These are phyloP conservation scores for Trichophyton benhamiae DNA, from an alignment of 2,329 filamentous ascomycete genomes.

Conservation along the genomic window DNA sequence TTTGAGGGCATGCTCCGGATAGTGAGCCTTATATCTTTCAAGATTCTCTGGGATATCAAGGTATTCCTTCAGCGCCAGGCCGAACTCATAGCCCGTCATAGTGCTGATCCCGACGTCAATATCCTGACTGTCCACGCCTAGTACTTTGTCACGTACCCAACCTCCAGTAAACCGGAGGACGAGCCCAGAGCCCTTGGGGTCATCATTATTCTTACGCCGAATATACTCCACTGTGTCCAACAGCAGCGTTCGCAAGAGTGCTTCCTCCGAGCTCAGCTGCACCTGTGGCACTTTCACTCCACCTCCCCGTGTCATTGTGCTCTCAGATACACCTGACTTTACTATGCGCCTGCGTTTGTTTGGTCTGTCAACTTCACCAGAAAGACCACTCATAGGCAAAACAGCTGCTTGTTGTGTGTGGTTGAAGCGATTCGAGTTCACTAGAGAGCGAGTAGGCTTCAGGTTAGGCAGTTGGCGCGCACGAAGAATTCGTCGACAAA, in stretches of 20 bases:
- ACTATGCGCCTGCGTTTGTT: constrained; percentile 26
- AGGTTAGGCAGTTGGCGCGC: not conserved
- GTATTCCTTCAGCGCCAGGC: constrained; percentile 32
- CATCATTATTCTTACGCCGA: constrained; percentile 30
- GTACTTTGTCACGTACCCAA: constrained; percentile 40
- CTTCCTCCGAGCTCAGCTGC: constrained; percentile 56
- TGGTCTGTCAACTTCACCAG: constrained; percentile 15
- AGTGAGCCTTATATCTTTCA: constrained; percentile 35
- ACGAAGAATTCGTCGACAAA: not conserved
- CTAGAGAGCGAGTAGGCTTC: not conserved
- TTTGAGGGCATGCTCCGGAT: constrained; percentile 31
- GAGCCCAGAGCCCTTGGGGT: constrained; percentile 20
- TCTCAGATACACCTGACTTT: constrained; percentile 8
- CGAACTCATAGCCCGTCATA: constrained; percentile 40
- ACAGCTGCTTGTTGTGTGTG: not conserved
- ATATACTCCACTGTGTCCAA: constrained; percentile 69
- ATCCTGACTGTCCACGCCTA: constrained; percentile 36
- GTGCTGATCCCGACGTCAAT: constrained; percentile 39
- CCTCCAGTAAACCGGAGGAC: constrained; percentile 38
- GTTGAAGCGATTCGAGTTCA: not conserved
- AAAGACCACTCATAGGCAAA: not conserved
- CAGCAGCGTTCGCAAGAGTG: constrained; percentile 60
- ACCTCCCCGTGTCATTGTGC: not conserved
- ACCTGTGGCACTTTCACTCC: constrained; percentile 28
- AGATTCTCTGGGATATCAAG: constrained; percentile 29